Percentiles rank a stretch among this genome's conserved stretches.
phyloP scores from a whole-genome alignment of 2,329 filamentous ascomycete genomes.

The Ophiocordyceps sinensis region DNA sequence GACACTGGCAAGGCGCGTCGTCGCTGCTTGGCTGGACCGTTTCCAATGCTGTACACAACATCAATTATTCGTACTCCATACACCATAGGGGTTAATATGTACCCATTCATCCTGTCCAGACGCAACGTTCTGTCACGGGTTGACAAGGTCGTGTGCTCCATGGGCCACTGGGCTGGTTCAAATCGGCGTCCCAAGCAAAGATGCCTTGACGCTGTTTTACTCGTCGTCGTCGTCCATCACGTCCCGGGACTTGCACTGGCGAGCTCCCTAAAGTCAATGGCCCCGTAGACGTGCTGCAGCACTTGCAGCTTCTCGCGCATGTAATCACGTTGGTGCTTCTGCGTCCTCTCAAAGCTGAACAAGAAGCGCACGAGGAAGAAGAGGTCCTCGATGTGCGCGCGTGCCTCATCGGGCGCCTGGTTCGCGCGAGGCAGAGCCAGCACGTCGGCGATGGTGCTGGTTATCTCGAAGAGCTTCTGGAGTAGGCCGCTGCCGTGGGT shows the following conservation, averaged over 20 bases:
- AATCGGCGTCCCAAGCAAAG: too few species aligned
- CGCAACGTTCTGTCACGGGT: too few species aligned
- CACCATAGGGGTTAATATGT: too few species aligned
- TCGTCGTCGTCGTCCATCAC: not conserved
- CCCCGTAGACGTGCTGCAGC: constrained; percentile 16
- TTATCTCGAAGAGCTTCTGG: constrained; percentile 45
- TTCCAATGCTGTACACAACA: too few species aligned
- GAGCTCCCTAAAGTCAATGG: constrained; percentile 13
- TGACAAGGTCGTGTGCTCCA: too few species aligned
- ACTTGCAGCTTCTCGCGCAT: constrained; percentile 23
- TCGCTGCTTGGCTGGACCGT: too few species aligned
- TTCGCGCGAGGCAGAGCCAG: constrained; percentile 31
- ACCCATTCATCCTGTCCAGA: too few species aligned
- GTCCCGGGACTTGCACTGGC: constrained; percentile 9
- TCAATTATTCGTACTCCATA: too few species aligned
- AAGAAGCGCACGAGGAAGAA: constrained; percentile 35
- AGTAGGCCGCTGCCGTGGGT: constrained; percentile 42
- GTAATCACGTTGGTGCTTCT: constrained; percentile 27
- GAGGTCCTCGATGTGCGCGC: constrained; percentile 36
- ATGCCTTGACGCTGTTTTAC: too few species aligned
- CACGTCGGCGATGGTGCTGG: constrained; percentile 44
- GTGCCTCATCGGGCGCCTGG: constrained; percentile 25
- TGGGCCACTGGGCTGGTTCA: too few species aligned
- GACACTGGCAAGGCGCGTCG: too few species aligned
- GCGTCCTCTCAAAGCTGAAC: constrained; percentile 31